Percentiles rank a stretch among this genome's conserved stretches.
phyloP scores from a whole-genome alignment of 2,329 filamentous ascomycete genomes.

The Colletotrichum ledebouriae region DNA sequence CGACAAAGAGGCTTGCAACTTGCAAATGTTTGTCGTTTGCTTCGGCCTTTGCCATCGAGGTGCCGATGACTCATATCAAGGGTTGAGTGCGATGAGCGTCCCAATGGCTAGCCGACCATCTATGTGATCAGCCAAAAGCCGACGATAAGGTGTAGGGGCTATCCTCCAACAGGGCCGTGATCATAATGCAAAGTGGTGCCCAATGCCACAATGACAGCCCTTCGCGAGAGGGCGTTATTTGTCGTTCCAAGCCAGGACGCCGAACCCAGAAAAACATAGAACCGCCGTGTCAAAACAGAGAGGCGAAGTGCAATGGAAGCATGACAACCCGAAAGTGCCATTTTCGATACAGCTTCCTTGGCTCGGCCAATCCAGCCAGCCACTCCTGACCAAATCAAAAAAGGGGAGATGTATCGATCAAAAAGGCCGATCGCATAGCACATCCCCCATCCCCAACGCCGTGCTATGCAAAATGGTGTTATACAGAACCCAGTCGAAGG shows the following conservation, averaged over 20 bases:
- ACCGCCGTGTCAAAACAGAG: constrained; percentile 48
- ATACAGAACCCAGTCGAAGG: constrained; percentile 84
- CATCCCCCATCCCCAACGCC: constrained; percentile 59
- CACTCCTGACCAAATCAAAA: constrained; percentile 30
- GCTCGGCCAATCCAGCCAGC: constrained; percentile 44
- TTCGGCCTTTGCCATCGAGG: neutral
- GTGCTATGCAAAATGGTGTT: constrained; percentile 66
- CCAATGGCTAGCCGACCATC: constrained; percentile 18
- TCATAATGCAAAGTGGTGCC: constrained; percentile 41
- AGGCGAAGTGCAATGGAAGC: constrained; percentile 46
- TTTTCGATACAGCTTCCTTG: constrained; percentile 51
- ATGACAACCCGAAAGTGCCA: constrained; percentile 50
- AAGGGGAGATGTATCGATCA: constrained; percentile 25
- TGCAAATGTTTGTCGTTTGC: neutral
- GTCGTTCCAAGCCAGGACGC: constrained; percentile 38
- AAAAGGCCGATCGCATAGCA: constrained; percentile 35
- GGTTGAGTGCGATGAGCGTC: constrained; percentile 6
- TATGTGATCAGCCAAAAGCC: constrained; percentile 14
- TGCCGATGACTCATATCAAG: constrained; percentile 3
- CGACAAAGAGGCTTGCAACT: constrained; percentile 1
- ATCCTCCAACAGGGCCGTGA: constrained; percentile 39
- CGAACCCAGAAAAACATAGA: constrained; percentile 39
- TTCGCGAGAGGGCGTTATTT: constrained; percentile 41
- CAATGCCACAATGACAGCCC: constrained; percentile 39
- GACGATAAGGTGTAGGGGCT: constrained; percentile 33